Conservation (phyloP, 805 yeast species). For the Candida nitratophila region DNA sequence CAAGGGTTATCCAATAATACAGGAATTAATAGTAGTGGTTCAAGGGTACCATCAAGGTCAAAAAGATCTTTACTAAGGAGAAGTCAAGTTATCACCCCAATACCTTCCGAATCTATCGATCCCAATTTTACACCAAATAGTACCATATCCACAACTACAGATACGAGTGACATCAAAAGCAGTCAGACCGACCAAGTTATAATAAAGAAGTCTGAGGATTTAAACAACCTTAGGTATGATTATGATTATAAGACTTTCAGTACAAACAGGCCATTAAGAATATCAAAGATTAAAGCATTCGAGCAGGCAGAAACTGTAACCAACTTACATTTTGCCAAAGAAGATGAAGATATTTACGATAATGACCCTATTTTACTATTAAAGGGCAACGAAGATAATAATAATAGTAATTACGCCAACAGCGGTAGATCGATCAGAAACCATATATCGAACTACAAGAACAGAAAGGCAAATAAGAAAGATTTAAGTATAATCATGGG, state of each 20-base stretch:
- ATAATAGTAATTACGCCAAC: background rate
- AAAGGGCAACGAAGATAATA: background rate
- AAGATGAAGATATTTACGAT: conserved; percentile 8
- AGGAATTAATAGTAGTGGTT: background rate
- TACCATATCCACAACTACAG: conserved; percentile 12
- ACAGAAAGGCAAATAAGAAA: background rate
- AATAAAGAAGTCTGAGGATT: conserved; percentile 15
- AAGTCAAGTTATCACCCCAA: conserved; percentile 17
- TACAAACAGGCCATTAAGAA: conserved; percentile 24
- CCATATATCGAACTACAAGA: background rate
- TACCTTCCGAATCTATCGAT: conserved; percentile 12
- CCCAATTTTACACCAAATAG: conserved; percentile 16
- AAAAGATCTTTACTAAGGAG: conserved; percentile 10
- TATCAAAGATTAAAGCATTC: conserved; percentile 27
- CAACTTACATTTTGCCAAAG: conserved; percentile 19
- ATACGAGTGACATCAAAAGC: conserved; percentile 1
- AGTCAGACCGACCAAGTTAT: conserved; percentile 17
- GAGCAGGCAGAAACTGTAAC: conserved; percentile 30
- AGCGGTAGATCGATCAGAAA: background rate
- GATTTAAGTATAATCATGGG: background rate
- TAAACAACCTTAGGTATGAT: conserved; percentile 24
- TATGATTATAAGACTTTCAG: conserved; percentile 30
- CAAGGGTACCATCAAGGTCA: conserved; percentile 2
- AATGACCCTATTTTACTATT: conserved; percentile 2
- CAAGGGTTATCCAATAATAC: background rate